phyloP scores from a whole-genome alignment of 805 yeast species.

The Torulaspora microellipsoides region DNA sequence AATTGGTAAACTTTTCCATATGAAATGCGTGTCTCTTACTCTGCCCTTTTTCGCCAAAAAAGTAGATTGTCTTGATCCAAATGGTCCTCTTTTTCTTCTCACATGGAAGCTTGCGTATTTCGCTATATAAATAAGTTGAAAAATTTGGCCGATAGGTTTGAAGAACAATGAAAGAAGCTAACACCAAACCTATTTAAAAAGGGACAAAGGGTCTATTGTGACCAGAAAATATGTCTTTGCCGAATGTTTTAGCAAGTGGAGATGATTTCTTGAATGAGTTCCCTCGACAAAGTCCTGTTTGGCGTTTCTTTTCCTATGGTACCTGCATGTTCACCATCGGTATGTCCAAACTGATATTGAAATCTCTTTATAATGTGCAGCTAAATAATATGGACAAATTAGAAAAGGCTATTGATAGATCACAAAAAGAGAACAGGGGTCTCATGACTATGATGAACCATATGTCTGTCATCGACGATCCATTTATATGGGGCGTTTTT shows the following conservation, averaged over 20 bases:
- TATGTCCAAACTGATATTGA: conserved; percentile 56
- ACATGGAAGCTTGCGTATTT: background rate
- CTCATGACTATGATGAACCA: conserved; percentile 87
- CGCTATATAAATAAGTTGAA: background rate
- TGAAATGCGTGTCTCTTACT: background rate
- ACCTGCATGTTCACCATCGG: conserved; percentile 65
- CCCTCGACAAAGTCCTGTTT: conserved; percentile 53
- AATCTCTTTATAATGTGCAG: conserved; percentile 58
- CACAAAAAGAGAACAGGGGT: conserved; percentile 66
- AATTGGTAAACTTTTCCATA: conserved; percentile 80
- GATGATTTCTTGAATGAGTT: conserved; percentile 61
- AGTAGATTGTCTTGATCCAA: too few relatives aligned
- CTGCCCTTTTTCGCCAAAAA: background rate
- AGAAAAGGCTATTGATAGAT: conserved; percentile 57
- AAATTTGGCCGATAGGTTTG: background rate
- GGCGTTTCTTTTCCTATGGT: conserved; percentile 66
- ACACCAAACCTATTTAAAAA: background rate
- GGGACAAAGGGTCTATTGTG: background rate
- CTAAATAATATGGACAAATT: conserved; percentile 60
- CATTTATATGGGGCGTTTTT: conserved; percentile 79
- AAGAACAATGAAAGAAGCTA: too few relatives aligned
- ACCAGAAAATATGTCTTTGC: conserved; percentile 53
- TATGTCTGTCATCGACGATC: conserved; percentile 89
- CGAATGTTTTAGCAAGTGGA: conserved; percentile 66
- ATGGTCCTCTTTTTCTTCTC: background rate